Conservation (phyloP, 176 grass and related monocot genomes). For the Otatea glauca region DNA sequence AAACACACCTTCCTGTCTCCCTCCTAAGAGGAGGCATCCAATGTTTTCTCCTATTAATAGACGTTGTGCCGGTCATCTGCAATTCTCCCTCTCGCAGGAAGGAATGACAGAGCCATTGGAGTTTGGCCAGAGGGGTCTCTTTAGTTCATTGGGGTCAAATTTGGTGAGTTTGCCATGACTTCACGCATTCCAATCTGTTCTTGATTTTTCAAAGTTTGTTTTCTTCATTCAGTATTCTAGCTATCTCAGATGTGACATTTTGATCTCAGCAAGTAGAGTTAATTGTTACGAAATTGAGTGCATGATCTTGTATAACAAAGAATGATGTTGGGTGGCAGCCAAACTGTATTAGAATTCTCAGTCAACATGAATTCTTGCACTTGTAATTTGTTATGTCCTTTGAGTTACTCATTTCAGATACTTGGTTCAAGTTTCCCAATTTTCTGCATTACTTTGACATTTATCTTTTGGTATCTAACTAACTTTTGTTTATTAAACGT, state of each 20-base stretch:
- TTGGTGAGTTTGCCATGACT: conserved; percentile 39
- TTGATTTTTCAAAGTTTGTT: conserved; percentile 14
- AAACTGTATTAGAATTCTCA: background rate
- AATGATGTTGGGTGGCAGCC: background rate
- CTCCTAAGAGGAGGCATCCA: conserved; percentile 27
- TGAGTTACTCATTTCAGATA: background rate
- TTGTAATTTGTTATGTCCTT: background rate
- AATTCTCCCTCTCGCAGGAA: conserved; percentile 37
- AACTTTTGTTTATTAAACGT: conserved; percentile 1
- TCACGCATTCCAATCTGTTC: background rate
- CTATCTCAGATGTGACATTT: background rate
- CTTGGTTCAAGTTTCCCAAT: background rate
- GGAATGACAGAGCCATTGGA: conserved; percentile 44
- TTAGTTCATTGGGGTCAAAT: conserved; percentile 33
- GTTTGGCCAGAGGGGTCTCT: conserved; percentile 13
- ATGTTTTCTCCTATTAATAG: conserved; percentile 55
- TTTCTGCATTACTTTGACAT: background rate
- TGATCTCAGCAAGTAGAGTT: conserved; percentile 3
- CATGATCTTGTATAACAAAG: conserved; percentile 4
- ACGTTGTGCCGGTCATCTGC: conserved; percentile 28
- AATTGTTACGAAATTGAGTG: background rate
- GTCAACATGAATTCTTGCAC: conserved; percentile 14
- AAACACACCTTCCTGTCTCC: conserved; percentile 33
- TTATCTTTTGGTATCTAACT: conserved; percentile 15
- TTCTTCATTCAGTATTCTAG: background rate